Evolutionary conservation across 129 eudicot genomes (phyloP).

Genomic region (Artemisia annua): DNA sequence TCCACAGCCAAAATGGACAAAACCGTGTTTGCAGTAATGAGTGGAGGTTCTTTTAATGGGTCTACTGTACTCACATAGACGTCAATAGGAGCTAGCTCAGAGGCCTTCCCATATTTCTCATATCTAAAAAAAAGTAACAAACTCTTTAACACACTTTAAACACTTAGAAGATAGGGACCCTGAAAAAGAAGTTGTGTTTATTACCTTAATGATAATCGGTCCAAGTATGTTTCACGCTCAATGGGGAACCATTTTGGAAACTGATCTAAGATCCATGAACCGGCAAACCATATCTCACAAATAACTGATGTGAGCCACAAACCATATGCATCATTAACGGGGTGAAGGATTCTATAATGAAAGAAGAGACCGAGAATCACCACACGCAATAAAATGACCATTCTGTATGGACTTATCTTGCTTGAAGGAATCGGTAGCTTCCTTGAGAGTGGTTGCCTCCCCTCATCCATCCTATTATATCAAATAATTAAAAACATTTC

Average conservation of each 20-base stretch:
- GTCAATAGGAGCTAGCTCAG: conserved; percentile 60
- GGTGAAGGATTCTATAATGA: conserved; percentile 62
- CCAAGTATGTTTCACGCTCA: conserved; percentile 67
- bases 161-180: neutral
- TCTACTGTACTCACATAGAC: conserved; percentile 81
- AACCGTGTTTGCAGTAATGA: conserved; percentile 80
- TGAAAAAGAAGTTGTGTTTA: neutral
- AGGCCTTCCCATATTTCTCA: conserved; percentile 74
- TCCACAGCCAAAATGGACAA: conserved; percentile 76
- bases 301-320: conserved; percentile 61
- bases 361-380: conserved; percentile 57
- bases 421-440: conserved; percentile 57
- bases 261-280: conserved; percentile 71
- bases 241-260: conserved; percentile 75
- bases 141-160: neutral
- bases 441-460: conserved; percentile 59
- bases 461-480: conserved; percentile 55
- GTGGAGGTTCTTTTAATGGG: conserved; percentile 77
- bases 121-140: conserved; percentile 44
- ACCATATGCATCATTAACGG: conserved; percentile 61
- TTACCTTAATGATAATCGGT: conserved; percentile 62
- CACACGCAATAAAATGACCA: conserved; percentile 54
- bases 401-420: conserved; percentile 60
- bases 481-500: conserved; percentile 6
- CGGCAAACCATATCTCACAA: conserved; percentile 68